Percentiles rank a stretch among this genome's conserved stretches.
Conservation (phyloP, 768 basidiomycete species). For the Russula emetica region DNA sequence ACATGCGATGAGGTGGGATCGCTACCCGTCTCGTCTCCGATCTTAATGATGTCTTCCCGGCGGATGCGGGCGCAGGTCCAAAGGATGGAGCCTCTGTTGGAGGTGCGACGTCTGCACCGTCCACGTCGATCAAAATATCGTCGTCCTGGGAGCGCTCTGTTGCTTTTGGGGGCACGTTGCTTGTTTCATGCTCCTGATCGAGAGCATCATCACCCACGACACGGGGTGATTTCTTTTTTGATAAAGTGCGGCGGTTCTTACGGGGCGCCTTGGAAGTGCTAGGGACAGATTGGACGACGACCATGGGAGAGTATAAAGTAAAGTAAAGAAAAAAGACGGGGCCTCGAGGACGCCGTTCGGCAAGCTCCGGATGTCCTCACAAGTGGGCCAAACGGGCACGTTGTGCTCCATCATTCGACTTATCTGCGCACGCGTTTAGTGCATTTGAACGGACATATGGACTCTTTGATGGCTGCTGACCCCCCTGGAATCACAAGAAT, state of each 20-base stretch:
- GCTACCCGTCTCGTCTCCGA: slow-evolving; percentile 85
- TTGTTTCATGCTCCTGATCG: slow-evolving; percentile 21
- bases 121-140: slow-evolving; percentile 57
- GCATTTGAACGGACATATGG: neutral
- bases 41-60: slow-evolving; percentile 54
- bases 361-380: slow-evolving; percentile 4
- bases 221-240: slow-evolving; percentile 41
- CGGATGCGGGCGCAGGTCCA: slow-evolving; percentile 55
- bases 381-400: neutral
- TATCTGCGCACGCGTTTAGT: neutral
- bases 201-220: slow-evolving; percentile 1
- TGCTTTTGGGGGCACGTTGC: neutral
- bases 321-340: neutral
- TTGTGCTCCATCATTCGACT: neutral
- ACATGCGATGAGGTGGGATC: slow-evolving; percentile 96
- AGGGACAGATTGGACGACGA: slow-evolving; percentile 39
- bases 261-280: slow-evolving; percentile 32
- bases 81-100: slow-evolving; percentile 60
- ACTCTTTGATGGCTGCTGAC: slow-evolving; percentile 14
- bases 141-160: slow-evolving; percentile 45
- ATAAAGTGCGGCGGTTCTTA: slow-evolving; percentile 43
- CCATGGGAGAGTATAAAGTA: slow-evolving; percentile 33
- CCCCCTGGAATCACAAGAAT: slow-evolving; percentile 3
- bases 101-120: slow-evolving; percentile 42
- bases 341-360: neutral